Base-by-base conservation (phyloP, 192 early-diverging fungal genomes). In the Haplosporangium gracile region DNA sequence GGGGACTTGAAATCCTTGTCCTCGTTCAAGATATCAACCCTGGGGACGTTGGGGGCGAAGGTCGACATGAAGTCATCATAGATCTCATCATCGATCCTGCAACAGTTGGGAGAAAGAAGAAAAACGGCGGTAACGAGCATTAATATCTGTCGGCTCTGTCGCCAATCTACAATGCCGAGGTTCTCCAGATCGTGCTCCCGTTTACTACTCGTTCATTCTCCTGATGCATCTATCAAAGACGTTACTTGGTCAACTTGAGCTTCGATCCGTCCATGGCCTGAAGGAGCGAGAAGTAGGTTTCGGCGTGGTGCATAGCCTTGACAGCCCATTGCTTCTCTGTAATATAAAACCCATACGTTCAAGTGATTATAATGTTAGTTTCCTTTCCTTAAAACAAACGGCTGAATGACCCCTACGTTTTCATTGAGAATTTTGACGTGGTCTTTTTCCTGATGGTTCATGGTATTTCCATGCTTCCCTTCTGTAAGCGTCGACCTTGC, bases 291-390 rank as follows among this genome's bases (percentile, higher is more conserved):
- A 96, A 96, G 88, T 97, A 98, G 24, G 96, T 98, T 82, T 99
- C 98, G 39, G 98, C 97, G 81, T 99, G 97, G 76, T 97, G 96
- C 90, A 97, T 94, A 68, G 97, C 97, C 91, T 97, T 97, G 88
- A 98, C 96, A 43, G 95, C 95, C 97, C 97, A 99, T 81, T 97
- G 97, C 92, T 96, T 96, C 91, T 98, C 97, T 93, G 79, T n/a
- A 88, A 60, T 18, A 29, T 0, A 15, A 2, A 65, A 47, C 8
- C 40, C 22, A 60, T 47, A 89, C 89, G 73, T 93, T 85, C 91
- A 88, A 49, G 16, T 68, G 42, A 51, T 51, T 38, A 2, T 18
- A 10, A 55, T 34, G 5, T 69, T 69, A 13, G 38, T 10, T 26
- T 47, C 65, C 43, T 24, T 70, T 22, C 49, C 18, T 18, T 51